Base-by-base conservation (phyloP, 352 stramenopile genomes). In the Globisporangium middletonii region DNA sequence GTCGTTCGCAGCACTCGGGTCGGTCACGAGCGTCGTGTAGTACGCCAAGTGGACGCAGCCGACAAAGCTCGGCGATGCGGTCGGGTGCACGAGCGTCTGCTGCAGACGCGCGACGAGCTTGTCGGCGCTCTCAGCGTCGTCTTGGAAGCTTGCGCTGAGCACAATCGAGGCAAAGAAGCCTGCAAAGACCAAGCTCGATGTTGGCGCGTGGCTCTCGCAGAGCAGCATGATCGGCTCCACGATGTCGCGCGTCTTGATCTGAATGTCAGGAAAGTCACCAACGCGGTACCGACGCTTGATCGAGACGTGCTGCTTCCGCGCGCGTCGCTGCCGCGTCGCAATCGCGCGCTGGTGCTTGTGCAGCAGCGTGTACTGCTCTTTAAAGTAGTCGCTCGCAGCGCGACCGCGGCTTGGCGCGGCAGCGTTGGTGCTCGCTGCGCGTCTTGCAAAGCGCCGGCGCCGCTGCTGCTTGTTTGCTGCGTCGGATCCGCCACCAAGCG, bases 261-360 rank as follows among this genome's bases (percentile, higher is more conserved):
- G 72, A 59, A 94, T 94, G 47, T 94, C 84, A 26, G 84, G 83
- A 58, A 80, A 88, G 19, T 92, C 78, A 1, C 84, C 84, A 12
- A 71, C 53, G 5, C 84, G 71, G 46, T 94, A 94, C 27, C 70
- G 80, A n/a, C 84, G 64, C 51, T 75, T 77, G 38, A 94, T 84
- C 2, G 67, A 67, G 2, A 94, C 81, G 42, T 79, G 64, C 48
- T 83, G 67, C 18, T 76, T 67, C 2, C 77, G 71, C 43, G 79
- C 68, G 19, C 69, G 76, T 16, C 67, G 65, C 53, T 85, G 72
- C 18, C 72, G 69, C 52, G 71, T 86, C 12, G 64, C 35, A n/a
- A 68, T 64, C 16, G 80, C 82, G 66, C 82, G 74, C 59, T 86
- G 54, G 7, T 71, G 68, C 35, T 78, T 88, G 38, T 76, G 86